Conservation (phyloP, 2,329 filamentous ascomycete species). For the Botrytis fabae region DNA sequence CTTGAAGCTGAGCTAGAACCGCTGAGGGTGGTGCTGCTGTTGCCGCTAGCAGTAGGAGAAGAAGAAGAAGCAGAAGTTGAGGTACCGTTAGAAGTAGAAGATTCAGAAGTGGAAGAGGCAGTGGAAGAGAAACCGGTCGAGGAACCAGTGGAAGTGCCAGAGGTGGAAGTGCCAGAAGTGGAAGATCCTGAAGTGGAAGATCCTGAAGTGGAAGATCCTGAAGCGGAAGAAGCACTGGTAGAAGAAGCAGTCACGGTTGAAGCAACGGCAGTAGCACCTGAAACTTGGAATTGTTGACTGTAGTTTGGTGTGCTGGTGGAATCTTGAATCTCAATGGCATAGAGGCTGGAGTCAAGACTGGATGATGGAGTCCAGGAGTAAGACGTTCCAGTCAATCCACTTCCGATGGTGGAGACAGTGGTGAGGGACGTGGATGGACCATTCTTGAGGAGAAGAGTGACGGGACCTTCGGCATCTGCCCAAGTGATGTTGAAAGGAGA, state of each 20-base stretch:
- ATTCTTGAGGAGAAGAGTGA: slow-evolving; percentile 37
- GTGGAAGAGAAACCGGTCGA: not conserved
- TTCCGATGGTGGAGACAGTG: slow-evolving; percentile 34
- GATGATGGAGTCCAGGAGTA: slow-evolving; percentile 34
- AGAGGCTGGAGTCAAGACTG: slow-evolving; percentile 26
- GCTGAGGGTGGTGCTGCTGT: not conserved
- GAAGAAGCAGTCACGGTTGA: slow-evolving; percentile 24
- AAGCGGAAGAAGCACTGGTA: slow-evolving; percentile 16
- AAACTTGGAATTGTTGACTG: slow-evolving; percentile 34
- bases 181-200: slow-evolving; percentile 12
- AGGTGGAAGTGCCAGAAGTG: slow-evolving; percentile 1
- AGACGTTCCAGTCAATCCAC: slow-evolving; percentile 32
- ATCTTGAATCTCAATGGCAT: slow-evolving; percentile 38
- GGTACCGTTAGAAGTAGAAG: not conserved
- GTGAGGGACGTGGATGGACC: slow-evolving; percentile 32
- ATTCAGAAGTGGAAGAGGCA: not conserved
- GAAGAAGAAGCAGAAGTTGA: not conserved
- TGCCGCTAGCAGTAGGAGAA: not conserved
- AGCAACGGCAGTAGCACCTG: slow-evolving; percentile 28
- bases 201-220: slow-evolving; percentile 20
- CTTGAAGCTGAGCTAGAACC: slow-evolving; percentile 5
- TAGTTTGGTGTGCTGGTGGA: slow-evolving; percentile 31
- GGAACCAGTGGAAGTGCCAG: not conserved
- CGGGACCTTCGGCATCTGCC: slow-evolving; percentile 33
- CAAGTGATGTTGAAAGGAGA: slow-evolving; percentile 36